A percentile compares a stretch with the other conserved stretches of the same genome.
These are phyloP conservation scores for Phaffia tasmanica DNA, from an alignment of 768 basidiomycete species.

Conservation along the genomic window DNA sequence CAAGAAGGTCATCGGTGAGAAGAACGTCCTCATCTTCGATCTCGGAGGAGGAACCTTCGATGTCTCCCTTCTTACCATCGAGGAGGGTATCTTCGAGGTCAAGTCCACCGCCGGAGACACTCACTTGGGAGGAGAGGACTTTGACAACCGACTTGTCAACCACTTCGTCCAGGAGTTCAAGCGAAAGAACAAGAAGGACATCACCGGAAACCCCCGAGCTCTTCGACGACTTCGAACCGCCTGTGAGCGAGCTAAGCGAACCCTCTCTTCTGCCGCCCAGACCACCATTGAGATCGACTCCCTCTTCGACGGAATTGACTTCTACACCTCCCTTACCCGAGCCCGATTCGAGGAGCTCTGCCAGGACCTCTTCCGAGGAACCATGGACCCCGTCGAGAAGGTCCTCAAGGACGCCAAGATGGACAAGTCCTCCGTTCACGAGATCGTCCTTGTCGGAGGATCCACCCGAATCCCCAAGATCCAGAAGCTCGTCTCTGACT, in stretches of 20 bases:
- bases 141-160: conserved; percentile 94
- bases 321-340: conserved; percentile 95
- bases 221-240: conserved; percentile 23
- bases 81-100: conserved; percentile 62
- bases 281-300: conserved; percentile 98
- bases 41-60: conserved; percentile 28
- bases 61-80: conserved; percentile 69
- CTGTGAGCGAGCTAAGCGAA: conserved; percentile 24
- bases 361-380: conserved; percentile 40
- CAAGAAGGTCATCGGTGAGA: conserved; percentile 27
- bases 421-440: conserved; percentile 88
- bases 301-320: conserved; percentile 93
- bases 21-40: conserved; percentile 28
- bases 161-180: conserved; percentile 98
- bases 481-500: conserved; percentile 93
- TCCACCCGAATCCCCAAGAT: conserved; percentile 76
- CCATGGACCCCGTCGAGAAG: conserved; percentile 64
- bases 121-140: conserved; percentile 96
- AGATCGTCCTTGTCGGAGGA: conserved; percentile 44
- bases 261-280: conserved; percentile 84
- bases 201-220: conserved; percentile 23
- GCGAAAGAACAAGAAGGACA: conserved; percentile 66
- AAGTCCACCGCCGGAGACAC: conserved; percentile 90
- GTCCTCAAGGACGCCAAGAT: conserved; percentile 97
- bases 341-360: conserved; percentile 57